Percentiles rank a stretch among this genome's conserved stretches.
These are phyloP conservation scores for Peniophora sp. DNA, from an alignment of 1,284 basidiomycete genomes.

Conservation along the genomic window DNA sequence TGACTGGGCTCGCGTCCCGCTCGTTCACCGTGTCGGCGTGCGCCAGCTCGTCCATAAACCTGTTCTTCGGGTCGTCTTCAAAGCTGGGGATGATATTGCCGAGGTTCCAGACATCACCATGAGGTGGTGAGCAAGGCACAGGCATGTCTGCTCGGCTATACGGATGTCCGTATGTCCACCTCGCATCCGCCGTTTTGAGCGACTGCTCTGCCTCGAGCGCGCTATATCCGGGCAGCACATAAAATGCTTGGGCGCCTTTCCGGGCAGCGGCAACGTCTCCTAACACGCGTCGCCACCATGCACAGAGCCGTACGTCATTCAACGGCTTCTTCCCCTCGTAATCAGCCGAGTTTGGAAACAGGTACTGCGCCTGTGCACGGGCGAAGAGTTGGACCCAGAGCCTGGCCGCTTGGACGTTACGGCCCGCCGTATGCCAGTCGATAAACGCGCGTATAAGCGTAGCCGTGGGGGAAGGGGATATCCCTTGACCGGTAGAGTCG, in stretches of 20 bases:
- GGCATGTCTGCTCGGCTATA: conserved; percentile 54
- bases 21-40: conserved; percentile 49
- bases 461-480: conserved; percentile 53
- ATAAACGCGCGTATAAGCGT: conserved; percentile 66
- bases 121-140: conserved; percentile 43
- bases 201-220: conserved; percentile 64
- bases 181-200: conserved; percentile 27
- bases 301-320: conserved; percentile 75
- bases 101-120: conserved; percentile 35
- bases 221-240: conserved; percentile 68
- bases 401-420: conserved; percentile 45
- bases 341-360: conserved; percentile 88
- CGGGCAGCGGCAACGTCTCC: conserved; percentile 38
- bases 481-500: conserved; percentile 82
- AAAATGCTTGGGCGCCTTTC: conserved; percentile 32
- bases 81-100: conserved; percentile 80
- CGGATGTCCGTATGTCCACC: conserved; percentile 73
- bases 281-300: conserved; percentile 86
- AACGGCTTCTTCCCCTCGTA: conserved; percentile 69
- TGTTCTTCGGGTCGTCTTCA: conserved; percentile 88
- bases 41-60: conserved; percentile 85
- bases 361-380: conserved; percentile 83
- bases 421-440: conserved; percentile 55
- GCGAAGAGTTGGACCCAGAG: conserved; percentile 90
- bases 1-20: conserved; percentile 39